Evolutionary conservation across 1,284 basidiomycete genomes (phyloP).

Genomic region (Phellinidium pouzarii): DNA sequence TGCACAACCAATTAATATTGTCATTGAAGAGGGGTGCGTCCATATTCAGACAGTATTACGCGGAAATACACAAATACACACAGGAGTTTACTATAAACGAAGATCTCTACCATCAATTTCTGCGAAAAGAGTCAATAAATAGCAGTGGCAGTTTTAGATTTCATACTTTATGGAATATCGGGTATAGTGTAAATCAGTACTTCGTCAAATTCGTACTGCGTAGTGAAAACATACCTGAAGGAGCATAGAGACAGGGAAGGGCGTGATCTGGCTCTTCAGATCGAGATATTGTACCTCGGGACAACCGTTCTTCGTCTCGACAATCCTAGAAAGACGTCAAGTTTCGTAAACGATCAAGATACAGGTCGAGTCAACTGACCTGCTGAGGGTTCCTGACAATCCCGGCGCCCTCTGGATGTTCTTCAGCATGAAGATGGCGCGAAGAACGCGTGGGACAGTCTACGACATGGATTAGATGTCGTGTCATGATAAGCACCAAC

Average conservation of each 20-base stretch:
- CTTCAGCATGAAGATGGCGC: slow-evolving; percentile 42
- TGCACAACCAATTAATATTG: too few species aligned
- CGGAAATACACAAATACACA: too few species aligned
- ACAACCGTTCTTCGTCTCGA: slow-evolving; percentile 21
- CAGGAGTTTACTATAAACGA: too few species aligned
- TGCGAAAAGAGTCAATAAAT: too few species aligned
- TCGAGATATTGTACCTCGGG: slow-evolving; percentile 23
- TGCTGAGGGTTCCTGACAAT: slow-evolving; percentile 38
- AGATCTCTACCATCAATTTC: too few species aligned
- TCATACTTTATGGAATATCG: neutral
- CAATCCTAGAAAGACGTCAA: slow-evolving; percentile 19
- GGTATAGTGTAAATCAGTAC: neutral
- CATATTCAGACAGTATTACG: too few species aligned
- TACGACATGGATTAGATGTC: slow-evolving; percentile 14
- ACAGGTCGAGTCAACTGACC: slow-evolving; percentile 20
- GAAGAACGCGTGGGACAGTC: slow-evolving; percentile 38
- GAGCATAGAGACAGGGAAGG: slow-evolving; percentile 27
- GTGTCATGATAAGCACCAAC: slow-evolving; percentile 1
- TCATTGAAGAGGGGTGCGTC: too few species aligned
- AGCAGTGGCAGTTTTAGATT: neutral
- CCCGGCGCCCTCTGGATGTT: slow-evolving; percentile 40
- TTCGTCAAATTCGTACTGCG: neutral
- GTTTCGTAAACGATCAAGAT: neutral
- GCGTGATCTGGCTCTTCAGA: slow-evolving; percentile 23
- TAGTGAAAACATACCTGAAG: slow-evolving; percentile 24